Evolutionary conservation across 345 rosid genomes (phyloP).

Genomic region (Iberis pinnata): DNA sequence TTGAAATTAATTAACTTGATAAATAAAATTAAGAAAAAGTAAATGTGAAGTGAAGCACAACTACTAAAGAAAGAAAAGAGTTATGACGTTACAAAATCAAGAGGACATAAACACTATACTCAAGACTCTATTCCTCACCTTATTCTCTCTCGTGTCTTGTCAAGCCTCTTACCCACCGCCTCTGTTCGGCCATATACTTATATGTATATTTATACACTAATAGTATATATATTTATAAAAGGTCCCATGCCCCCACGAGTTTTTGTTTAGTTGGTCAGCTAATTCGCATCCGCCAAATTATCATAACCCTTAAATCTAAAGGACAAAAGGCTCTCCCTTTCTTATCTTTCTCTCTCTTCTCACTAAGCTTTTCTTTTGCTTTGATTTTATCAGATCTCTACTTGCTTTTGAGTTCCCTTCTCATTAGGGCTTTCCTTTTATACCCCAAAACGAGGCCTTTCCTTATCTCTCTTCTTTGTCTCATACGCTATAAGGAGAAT

Average conservation of each 20-base stretch:
- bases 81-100: no score
- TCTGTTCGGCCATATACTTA: no score
- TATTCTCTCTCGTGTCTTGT: no score
- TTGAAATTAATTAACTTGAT: no score
- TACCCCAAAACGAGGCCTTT: constrained; percentile 37
- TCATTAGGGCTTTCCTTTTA: constrained; percentile 36
- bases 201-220: not conserved
- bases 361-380: constrained; percentile 28
- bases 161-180: no score
- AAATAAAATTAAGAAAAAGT: no score
- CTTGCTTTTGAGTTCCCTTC: constrained; percentile 40
- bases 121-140: no score
- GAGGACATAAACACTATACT: no score
- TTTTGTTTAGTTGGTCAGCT: constrained; percentile 44
- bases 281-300: constrained; percentile 36
- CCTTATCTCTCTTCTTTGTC: constrained; percentile 17
- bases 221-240: not conserved
- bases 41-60: no score
- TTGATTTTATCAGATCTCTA: constrained; percentile 33
- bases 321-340: constrained; percentile 28
- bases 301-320: constrained; percentile 21
- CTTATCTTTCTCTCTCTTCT: constrained; percentile 27
- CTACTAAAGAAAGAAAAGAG: no score
- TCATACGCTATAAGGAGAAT: constrained; percentile 19
- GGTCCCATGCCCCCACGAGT: constrained; percentile 34